These are phyloP conservation scores for Chlamydomonas schloesseri DNA, from an alignment of 139 green algal genomes.

Conservation along the genomic window DNA sequence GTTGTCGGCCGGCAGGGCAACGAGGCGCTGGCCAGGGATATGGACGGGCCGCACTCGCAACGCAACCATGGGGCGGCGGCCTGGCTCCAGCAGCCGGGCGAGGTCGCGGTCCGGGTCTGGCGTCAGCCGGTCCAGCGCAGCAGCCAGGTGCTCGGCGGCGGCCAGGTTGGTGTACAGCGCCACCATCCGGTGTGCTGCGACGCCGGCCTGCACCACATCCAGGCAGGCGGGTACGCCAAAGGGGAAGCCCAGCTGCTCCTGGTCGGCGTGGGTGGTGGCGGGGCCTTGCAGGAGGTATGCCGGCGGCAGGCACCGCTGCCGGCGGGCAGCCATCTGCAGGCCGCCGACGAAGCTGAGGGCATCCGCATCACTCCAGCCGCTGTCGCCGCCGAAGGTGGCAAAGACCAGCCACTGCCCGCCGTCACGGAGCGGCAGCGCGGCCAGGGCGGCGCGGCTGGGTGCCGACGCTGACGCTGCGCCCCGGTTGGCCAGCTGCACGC, in stretches of 20 bases:
- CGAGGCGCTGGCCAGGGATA: not conserved
- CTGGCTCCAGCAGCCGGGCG: not conserved
- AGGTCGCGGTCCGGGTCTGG: not conserved
- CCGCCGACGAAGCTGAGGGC: not conserved
- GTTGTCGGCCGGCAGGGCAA: not conserved
- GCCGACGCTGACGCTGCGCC: not conserved
- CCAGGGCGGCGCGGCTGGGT: not conserved
- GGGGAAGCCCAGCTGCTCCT: not conserved
- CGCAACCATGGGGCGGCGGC: not conserved
- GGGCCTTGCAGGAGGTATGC: not conserved
- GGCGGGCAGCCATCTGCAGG: not conserved
- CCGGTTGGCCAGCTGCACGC: not conserved
- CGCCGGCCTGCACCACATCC: not conserved
- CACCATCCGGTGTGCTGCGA: not conserved
- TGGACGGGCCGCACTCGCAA: not conserved
- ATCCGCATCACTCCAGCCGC: not conserved
- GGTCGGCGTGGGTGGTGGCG: no score
- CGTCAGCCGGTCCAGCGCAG: not conserved
- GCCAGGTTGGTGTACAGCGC: not conserved
- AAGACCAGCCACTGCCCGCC: conserved; percentile 42
- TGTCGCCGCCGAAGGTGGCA: not conserved
- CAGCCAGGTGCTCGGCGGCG: not conserved
- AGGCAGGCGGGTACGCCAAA: not conserved
- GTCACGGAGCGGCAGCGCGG: not conserved
- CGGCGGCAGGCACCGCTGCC: no score